A percentile compares a stretch with the other conserved stretches of the same genome.
Evolutionary conservation across 768 basidiomycete species (phyloP).

Genomic region (Termitomyces sp.): DNA sequence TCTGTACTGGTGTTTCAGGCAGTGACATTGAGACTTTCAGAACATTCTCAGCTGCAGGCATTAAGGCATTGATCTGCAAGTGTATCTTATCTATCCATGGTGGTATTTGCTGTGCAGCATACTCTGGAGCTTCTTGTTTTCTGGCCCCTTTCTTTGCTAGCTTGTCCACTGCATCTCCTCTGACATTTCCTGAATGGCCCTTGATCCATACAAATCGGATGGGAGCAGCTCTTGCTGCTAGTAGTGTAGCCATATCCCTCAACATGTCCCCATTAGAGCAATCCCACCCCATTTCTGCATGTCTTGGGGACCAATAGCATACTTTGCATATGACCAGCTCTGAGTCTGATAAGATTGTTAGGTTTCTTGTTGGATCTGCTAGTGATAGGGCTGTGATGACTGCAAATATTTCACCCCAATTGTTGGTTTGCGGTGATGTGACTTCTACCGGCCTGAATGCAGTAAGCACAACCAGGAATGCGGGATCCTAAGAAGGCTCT

Average conservation of each 20-base stretch:
- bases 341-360: neutral
- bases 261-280: slow-evolving; percentile 20
- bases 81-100: neutral
- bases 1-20: neutral
- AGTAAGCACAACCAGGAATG: too few relatives aligned
- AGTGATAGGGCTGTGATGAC: neutral
- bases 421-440: too few relatives aligned
- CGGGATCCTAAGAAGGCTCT: too few relatives aligned
- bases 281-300: slow-evolving; percentile 22
- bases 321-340: slow-evolving; percentile 27
- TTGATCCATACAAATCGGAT: neutral
- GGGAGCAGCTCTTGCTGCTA: neutral
- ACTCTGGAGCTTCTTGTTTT: neutral
- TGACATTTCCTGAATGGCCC: neutral
- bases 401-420: neutral
- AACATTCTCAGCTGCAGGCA: neutral
- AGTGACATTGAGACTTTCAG: neutral
- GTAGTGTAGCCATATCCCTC: slow-evolving; percentile 20
- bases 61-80: neutral
- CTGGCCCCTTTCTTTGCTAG: neutral
- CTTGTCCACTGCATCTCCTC: neutral
- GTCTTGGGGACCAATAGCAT: slow-evolving; percentile 30
- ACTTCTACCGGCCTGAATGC: too few relatives aligned
- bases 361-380: neutral
- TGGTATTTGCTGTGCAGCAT: neutral